Conservation (phyloP, 257 asterid species). For the Penstemon davidsonii region DNA sequence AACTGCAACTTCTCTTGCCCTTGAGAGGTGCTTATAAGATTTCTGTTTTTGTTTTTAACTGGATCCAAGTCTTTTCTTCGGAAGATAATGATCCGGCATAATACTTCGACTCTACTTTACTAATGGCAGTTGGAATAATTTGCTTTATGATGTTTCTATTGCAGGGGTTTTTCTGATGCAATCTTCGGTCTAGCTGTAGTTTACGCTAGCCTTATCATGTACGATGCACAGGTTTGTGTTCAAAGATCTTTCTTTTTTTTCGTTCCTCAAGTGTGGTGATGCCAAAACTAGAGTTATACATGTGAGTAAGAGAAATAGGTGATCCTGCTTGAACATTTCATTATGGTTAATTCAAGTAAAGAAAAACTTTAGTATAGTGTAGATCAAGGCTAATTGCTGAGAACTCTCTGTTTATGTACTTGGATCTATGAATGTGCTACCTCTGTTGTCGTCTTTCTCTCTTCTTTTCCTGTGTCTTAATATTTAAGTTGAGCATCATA, state of each 20-base stretch:
- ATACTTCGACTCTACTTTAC: conserved; percentile 8
- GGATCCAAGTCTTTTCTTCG: neutral
- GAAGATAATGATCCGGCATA: conserved; percentile 6
- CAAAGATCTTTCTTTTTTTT: neutral
- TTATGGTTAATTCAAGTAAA: neutral
- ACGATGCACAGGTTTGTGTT: conserved; percentile 85
- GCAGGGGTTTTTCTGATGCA: conserved; percentile 88
- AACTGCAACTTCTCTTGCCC: conserved; percentile 75
- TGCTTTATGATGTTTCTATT: conserved; percentile 19
- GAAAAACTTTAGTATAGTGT: neutral
- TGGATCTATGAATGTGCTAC: neutral
- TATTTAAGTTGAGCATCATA: neutral
- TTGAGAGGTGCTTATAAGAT: conserved; percentile 59
- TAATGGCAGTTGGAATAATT: neutral
- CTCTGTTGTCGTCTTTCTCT: neutral
- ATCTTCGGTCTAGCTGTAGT: conserved; percentile 82
- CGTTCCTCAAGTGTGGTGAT: neutral
- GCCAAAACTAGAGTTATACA: conserved; percentile 4
- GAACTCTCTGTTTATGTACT: neutral
- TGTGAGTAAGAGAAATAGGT: neutral
- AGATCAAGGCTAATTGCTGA: neutral
- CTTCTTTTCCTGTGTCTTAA: neutral
- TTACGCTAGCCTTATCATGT: conserved; percentile 81
- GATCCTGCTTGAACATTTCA: neutral
- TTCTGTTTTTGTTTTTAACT: neutral